Evolutionary conservation across 1,139 yeast genomes (phyloP), one percentile per base, ranked within the genome.

Genomic region (Debaryomyces fabryi): DNA sequence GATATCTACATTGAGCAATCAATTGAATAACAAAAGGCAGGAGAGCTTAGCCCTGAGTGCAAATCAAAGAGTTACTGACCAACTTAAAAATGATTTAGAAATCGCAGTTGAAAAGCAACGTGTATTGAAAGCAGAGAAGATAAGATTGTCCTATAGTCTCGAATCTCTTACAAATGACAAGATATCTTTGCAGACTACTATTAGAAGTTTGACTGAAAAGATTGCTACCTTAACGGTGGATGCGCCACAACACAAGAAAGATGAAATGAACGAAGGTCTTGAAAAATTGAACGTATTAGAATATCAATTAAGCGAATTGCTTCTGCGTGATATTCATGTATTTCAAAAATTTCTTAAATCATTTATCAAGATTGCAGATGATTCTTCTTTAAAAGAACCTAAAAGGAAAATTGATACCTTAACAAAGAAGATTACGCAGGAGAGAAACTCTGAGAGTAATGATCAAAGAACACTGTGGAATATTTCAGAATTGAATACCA

Each of bases 291-390:
- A 63, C 15, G 52, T 62, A 7, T 59, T 68, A 35, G 77, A 74
- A 48, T 61, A 65, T 44, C 78, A 74, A 36, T 68, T 72, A 50
- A 67, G 67, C 27, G 79, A 71, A 36, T 51, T 78, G 27, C 60
- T 75, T 23, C 64, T 68, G 39, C 60, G 64, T 46, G 77, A 79
- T 57, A 59, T 69, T 50, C 51, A 62, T 49, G 63, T 78, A 60
- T 74, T 74, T 63, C 67, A 74, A 51, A 68, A 74, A 62, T 57
- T 76, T 53, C 57, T 83, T 42, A 67, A 70, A 32, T 73, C 81
- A 1, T 76, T 84, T 50, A 75, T 78, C 42, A 77, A 78, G 53
- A 74, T 85, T 7, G 75, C 86, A 3, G 89, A 85, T 51, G 82
- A 79, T 51, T 59, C 72, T 3, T 84, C 89, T 0, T 72, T 84